These are phyloP conservation scores for Yamadazyma philogaea DNA, from an alignment of 805 yeast genomes.

Conservation along the genomic window DNA sequence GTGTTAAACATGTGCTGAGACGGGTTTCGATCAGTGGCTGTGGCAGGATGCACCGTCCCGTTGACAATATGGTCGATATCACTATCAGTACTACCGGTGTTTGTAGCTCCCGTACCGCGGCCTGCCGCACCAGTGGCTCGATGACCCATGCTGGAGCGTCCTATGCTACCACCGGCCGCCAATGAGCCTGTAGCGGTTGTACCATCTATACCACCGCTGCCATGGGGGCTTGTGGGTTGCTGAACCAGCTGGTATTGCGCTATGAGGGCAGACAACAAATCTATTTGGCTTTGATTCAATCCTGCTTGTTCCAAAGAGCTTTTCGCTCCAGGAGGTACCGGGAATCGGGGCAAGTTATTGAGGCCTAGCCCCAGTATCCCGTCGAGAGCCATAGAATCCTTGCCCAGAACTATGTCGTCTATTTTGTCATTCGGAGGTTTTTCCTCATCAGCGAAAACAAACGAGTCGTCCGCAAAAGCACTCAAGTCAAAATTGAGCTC, in stretches of 20 bases:
- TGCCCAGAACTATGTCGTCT: constrained; percentile 8
- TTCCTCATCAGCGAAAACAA: constrained; percentile 79
- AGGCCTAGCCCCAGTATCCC: constrained; percentile 6
- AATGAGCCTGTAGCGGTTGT: not conserved
- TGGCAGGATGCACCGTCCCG: no score
- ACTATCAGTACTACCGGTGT: not conserved
- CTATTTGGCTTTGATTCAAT: constrained; percentile 64
- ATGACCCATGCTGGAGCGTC: not conserved
- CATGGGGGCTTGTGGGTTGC: constrained; percentile 13
- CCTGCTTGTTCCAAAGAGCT: constrained; percentile 64
- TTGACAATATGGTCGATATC: not conserved
- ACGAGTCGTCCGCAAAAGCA: constrained; percentile 79
- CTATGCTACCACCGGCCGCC: not conserved
- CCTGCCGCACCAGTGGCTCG: not conserved
- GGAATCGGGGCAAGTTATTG: constrained; percentile 51
- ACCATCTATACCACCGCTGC: not conserved
- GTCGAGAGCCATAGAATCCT: not conserved
- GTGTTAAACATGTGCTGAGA: no score
- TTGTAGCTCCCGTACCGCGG: not conserved
- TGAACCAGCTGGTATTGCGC: constrained; percentile 57
- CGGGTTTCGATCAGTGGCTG: no score
- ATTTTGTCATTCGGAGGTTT: constrained; percentile 44
- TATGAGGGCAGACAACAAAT: constrained; percentile 66
- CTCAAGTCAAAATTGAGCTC: constrained; percentile 55
- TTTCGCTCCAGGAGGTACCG: constrained; percentile 73